Percentiles rank a stretch among this genome's conserved stretches.
These are phyloP conservation scores for Aspergillus clavatus DNA, from an alignment of 2,329 filamentous ascomycete genomes.

Conservation along the genomic window DNA sequence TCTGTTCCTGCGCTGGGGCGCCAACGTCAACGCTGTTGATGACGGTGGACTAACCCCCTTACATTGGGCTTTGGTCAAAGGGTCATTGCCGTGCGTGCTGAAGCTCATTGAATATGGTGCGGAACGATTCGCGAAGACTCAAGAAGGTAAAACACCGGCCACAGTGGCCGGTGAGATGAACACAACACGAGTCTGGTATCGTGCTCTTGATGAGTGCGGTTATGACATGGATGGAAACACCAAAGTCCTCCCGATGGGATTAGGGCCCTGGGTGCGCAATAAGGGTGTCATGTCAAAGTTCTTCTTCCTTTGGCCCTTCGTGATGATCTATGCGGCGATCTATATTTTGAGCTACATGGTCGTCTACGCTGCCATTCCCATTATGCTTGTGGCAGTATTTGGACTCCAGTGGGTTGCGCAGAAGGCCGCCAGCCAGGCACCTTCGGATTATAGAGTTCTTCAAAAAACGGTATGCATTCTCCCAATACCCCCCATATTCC, in stretches of 20 bases:
- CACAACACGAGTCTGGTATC: conserved; percentile 73
- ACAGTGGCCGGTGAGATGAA: conserved; percentile 87
- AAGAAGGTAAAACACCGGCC: conserved; percentile 83
- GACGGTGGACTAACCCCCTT: conserved; percentile 91
- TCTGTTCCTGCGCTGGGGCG: conserved; percentile 88
- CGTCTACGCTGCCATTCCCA: conserved; percentile 70
- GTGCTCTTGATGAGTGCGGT: conserved; percentile 76
- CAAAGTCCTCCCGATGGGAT: conserved; percentile 65
- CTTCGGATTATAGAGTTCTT: conserved; percentile 80
- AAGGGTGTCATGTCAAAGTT: conserved; percentile 75
- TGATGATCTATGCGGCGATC: conserved; percentile 66
- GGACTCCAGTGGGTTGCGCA: conserved; percentile 71
- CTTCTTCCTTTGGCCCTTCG: conserved; percentile 83
- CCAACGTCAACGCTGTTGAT: conserved; percentile 83
- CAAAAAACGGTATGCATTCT: conserved; percentile 84
- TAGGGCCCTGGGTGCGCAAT: conserved; percentile 69
- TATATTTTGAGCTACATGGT: conserved; percentile 69
- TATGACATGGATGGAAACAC: conserved; percentile 74
- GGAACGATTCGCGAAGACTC: conserved; percentile 85
- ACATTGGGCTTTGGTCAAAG: conserved; percentile 95
- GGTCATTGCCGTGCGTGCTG: conserved; percentile 80
- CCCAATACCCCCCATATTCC: too few species aligned
- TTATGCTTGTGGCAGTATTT: conserved; percentile 60
- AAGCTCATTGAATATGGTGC: conserved; percentile 94
- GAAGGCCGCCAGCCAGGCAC: conserved; percentile 74